These are phyloP conservation scores for Penicillium lagena DNA, from an alignment of 495 filamentous ascomycete species.

Conservation along the genomic window DNA sequence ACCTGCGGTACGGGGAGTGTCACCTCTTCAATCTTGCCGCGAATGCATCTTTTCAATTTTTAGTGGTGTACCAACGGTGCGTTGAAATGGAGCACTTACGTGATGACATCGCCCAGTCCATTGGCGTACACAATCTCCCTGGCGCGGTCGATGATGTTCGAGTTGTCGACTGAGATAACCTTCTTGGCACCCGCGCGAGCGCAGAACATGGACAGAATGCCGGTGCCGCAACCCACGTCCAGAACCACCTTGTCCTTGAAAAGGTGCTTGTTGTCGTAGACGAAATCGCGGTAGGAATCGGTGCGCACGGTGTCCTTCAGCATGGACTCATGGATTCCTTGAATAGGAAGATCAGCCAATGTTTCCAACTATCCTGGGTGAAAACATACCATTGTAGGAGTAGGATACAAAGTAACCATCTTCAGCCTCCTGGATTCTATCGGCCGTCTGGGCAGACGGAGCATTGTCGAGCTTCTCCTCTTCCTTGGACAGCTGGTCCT, in stretches of 20 bases:
- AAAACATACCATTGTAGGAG: conserved; percentile 58
- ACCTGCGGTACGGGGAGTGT: conserved; percentile 72
- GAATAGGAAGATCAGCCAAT: conserved; percentile 6
- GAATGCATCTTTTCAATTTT: conserved; percentile 45
- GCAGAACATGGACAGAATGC: conserved; percentile 92
- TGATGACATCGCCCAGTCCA: conserved; percentile 72
- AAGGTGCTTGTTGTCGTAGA: conserved; percentile 78
- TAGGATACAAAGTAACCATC: conserved; percentile 80
- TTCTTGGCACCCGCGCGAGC: conserved; percentile 82
- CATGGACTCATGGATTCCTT: conserved; percentile 90
- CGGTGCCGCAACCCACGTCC: conserved; percentile 90
- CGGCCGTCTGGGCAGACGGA: conserved; percentile 8
- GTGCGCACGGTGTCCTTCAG: conserved; percentile 69
- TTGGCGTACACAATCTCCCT: conserved; percentile 79
- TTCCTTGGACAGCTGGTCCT: conserved; percentile 56
- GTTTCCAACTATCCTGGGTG: not conserved
- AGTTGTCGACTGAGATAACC: conserved; percentile 92
- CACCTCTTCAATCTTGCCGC: conserved; percentile 91
- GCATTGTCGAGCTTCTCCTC: conserved; percentile 28
- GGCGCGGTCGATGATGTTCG: conserved; percentile 84
- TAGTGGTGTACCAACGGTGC: not conserved
- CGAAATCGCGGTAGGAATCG: conserved; percentile 63
- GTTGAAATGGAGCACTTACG: conserved; percentile 27
- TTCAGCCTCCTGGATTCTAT: conserved; percentile 31
- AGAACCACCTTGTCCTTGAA: conserved; percentile 88